Evolutionary conservation across 75 land plant genomes (phyloP), one percentile per base, ranked within the genome.

Genomic region (Pinus taeda): DNA sequence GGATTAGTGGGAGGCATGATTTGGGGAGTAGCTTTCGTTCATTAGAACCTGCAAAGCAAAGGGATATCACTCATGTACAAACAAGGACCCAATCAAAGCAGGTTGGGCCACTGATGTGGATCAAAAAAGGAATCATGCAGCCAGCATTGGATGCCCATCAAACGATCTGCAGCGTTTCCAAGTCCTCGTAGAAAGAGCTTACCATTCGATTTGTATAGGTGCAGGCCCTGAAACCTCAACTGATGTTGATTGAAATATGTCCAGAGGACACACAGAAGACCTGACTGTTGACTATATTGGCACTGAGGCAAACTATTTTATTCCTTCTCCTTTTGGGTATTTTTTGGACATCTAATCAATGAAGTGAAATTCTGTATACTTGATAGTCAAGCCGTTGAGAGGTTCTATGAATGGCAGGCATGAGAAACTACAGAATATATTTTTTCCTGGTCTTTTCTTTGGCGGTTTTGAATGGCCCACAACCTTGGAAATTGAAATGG

Each of bases 351-450:
- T 30, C 6, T 67, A 39, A 66, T 66, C n/a, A 33, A 66, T 18
- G 11, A n/a, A 30, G 49, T 67, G 42, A 13, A 20, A 20, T 7
- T 42, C 20, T 69, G 14, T 42, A 33, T 8, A 24, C 42, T 65
- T 69, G 71, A n/a, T 20, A 7, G 53, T 69, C 22, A 39, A 69
- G 39, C 70, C 42, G 20, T 33, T 66, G 42, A 66, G 3, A 42
- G n/a, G 71, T 39, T 17, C 13, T 69, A 45, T 39, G 53, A 69
- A 20, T 69, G 53, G 71, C 71, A 69, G 71, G n/a, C 53, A 69
- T 45, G 7, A 39, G 49, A 39, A 20, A 39, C n/a, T 42, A 45
- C 53, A 45, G 7, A 45, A 45, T 45, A 45, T 45, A 45, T 45
- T 0, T 45, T 45, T 45, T 45, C 11, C 53, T 45, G 53, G 8